Percentiles rank a stretch among this genome's conserved stretches.
phyloP scores from a whole-genome alignment of 306 rosid species.

The Dalbergia cochinchinensis region DNA sequence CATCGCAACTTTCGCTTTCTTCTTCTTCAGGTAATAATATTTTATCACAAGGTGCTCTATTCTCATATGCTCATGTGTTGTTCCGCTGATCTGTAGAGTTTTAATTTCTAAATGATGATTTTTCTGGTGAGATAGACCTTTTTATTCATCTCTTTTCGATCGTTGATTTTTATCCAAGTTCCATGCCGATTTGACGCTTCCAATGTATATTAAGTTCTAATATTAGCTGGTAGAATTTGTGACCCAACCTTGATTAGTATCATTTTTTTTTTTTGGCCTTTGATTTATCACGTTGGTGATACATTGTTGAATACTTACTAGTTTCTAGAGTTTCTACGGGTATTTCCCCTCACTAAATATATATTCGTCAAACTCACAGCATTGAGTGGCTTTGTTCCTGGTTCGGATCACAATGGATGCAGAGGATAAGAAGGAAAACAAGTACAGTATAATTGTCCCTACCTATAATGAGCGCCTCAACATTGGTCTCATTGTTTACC shows the following conservation, averaged over 20 bases:
- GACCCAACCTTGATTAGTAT: background rate
- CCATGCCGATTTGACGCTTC: background rate
- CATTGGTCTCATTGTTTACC: constrained; percentile 87
- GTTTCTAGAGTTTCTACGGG: background rate
- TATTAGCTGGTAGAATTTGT: background rate
- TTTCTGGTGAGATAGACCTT: background rate
- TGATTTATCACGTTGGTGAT: background rate
- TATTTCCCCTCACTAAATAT: background rate
- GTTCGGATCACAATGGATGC: constrained; percentile 48
- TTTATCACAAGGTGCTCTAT: too few species aligned
- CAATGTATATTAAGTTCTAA: background rate
- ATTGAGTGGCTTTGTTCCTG: constrained; percentile 20
- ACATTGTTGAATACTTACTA: background rate
- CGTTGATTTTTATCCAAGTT: background rate
- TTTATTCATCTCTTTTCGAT: background rate
- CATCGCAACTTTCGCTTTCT: too few species aligned
- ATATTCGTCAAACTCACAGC: background rate
- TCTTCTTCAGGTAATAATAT: too few species aligned
- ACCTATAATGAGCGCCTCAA: constrained; percentile 95
- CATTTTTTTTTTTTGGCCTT: background rate
- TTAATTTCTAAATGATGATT: background rate
- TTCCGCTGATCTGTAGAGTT: background rate
- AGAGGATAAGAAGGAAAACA: constrained; percentile 63
- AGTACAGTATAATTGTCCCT: constrained; percentile 88
- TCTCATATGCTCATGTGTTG: too few species aligned